Base-by-base conservation (phyloP, 352 stramenopile genomes). In the Globisporangium middletonii region DNA sequence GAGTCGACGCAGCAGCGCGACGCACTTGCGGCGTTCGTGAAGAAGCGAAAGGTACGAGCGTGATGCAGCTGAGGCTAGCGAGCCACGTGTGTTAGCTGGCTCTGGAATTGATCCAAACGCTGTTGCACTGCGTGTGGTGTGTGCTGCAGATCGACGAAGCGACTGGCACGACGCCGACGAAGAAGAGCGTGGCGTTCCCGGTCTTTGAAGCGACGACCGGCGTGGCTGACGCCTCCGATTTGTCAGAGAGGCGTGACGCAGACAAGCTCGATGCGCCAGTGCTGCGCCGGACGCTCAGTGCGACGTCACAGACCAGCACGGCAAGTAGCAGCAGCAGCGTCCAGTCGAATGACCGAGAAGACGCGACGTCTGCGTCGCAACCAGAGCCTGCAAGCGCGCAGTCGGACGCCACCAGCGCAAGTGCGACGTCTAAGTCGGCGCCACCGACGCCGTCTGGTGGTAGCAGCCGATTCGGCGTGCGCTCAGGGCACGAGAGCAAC, bases 161-260 rank as follows among this genome's bases (percentile, higher is more conserved):
- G 23, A 79, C 75, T 4, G 73, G 73, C 37, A 45, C 52, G 2
- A 86, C 75, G 6, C 75, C 75, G 26, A 72, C 60, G 35, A 86
- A 83, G 66, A 76, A 69, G 30, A 58, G 65, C 23, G 35, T 65
- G 5, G 26, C 37, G 2, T 86, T 86, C 41, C 75, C 75, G 28
- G 43, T 57, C 2, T 86, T 86, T 13, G 43, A 74, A 51, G 61
- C 73, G 8, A 86, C 75, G 3, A 69, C 70, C 33, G 46, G 77
- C 53, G 50, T 37, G 1, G 16, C n/a, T 0, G 51, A 50, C 41
- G 15, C 19, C 11, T 18, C 49, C 2, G 30, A n/a, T 16, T 8
- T 16, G 18, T 3, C 18, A 45, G 19, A 4, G 41, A 12, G 11
- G 4, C 5, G 16, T 38, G 42, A 33, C 33, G 26, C 47, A 45